phyloP scores from a whole-genome alignment of 345 rosid genomes.

The Capsella bursapastoris region DNA sequence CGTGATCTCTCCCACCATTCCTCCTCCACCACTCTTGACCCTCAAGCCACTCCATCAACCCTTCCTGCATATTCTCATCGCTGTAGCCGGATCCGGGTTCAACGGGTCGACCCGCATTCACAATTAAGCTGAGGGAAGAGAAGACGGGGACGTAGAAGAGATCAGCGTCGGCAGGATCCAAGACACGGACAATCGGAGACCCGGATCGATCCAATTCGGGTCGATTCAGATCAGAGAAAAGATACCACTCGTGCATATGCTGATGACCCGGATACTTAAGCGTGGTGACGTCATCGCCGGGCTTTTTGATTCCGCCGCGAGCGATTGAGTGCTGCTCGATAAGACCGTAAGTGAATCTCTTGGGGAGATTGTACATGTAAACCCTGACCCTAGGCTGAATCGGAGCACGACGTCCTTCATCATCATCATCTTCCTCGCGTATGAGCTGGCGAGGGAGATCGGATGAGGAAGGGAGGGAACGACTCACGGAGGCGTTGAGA shows the following conservation, averaged over 20 bases:
- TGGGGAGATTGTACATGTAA: conserved; percentile 88
- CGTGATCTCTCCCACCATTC: conserved; percentile 79
- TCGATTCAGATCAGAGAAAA: conserved; percentile 69
- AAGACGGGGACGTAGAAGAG: conserved; percentile 86
- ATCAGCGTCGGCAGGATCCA: conserved; percentile 84
- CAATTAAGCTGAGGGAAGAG: conserved; percentile 83
- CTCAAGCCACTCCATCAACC: conserved; percentile 81
- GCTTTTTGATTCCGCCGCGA: conserved; percentile 55
- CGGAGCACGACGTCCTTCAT: conserved; percentile 7
- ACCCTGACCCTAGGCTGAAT: conserved; percentile 50
- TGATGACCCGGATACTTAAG: conserved; percentile 95
- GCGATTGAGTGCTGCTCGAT: conserved; percentile 77
- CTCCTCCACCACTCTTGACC: conserved; percentile 81
- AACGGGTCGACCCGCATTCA: conserved; percentile 55
- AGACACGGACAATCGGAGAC: conserved; percentile 63
- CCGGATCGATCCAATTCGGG: conserved; percentile 64
- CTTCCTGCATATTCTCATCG: conserved; percentile 87
- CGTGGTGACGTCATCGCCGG: conserved; percentile 52
- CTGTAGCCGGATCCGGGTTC: conserved; percentile 58
- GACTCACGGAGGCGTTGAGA: conserved; percentile 63
- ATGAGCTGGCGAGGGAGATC: conserved; percentile 38
- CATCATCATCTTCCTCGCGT: conserved; percentile 22
- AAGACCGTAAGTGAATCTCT: conserved; percentile 74
- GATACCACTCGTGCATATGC: conserved; percentile 98
- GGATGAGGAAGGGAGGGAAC: conserved; percentile 50